Base-by-base conservation (phyloP, 805 yeast genomes). In the Lipomyces yamadae region DNA sequence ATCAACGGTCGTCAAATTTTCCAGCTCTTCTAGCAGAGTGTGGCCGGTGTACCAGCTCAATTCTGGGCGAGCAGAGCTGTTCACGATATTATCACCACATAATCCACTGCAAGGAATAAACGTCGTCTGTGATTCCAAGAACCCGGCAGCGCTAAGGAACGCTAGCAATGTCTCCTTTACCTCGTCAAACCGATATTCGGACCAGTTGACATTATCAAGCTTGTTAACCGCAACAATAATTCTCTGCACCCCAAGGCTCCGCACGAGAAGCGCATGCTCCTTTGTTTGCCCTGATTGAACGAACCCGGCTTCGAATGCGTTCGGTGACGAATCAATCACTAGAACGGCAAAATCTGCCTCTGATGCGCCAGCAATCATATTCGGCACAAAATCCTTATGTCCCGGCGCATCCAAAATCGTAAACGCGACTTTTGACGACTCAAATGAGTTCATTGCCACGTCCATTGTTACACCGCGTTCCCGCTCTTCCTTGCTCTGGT, bases 341-440 rank as follows among this genome's bases (percentile, higher is more conserved):
- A 90, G 80, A 18, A 90, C 80, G 0, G 93, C 93, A 55, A 87
- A 76, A 73, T 90, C 95, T 7, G 61, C 70, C 54, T 68, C 71
- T 4, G 70, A 68, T 0, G 90, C 89, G 35, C 96, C 96, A 35
- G 91, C 89, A 71, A 90, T 89, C 92, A 90, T 89, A 72, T 89
- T 91, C 3, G 96, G 96, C 39, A 90, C 90, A 76, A 88, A 90
- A 73, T 90, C 95, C 67, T 83, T 82, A 76, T 90, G 96, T 0
- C 96, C 96, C 0, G 96, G 96, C 0, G 96, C 92, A 78, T 90
- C 96, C 63, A 90, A 85, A 3, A 92, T 88, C 0, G 91, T 87
- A 75, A 88, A 89, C 58, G 82, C 78, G 4, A 86, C 81, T 2
- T 72, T 75, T 0, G 74, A 62, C 2, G 93, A 88, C 72, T 86